Percentiles rank a stretch among this genome's conserved stretches.
These are phyloP conservation scores for Botrytis hyacinthi DNA, from an alignment of 2,329 filamentous ascomycete genomes.

Conservation along the genomic window DNA sequence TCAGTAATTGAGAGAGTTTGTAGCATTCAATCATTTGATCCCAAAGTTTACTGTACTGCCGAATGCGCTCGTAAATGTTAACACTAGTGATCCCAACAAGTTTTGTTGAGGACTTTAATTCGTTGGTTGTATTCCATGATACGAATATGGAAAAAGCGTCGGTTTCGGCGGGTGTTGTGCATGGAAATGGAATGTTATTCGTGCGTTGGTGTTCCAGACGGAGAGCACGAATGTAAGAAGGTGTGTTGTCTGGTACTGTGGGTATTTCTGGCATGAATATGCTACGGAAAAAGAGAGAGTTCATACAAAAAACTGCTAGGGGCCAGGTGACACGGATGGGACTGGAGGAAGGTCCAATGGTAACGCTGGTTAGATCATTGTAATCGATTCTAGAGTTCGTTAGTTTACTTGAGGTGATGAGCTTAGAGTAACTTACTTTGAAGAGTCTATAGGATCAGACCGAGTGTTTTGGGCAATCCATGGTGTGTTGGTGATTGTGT, in stretches of 20 bases:
- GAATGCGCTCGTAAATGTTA: neutral
- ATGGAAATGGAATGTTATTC: neutral
- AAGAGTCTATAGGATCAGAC: neutral
- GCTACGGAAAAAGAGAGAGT: conserved; percentile 4
- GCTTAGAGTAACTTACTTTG: neutral
- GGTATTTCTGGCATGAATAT: neutral
- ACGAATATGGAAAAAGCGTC: neutral
- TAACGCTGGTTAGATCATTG: neutral
- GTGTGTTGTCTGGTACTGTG: neutral
- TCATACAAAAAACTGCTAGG: neutral
- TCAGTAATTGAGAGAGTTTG: neutral
- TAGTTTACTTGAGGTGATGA: neutral
- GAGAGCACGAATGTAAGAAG: neutral
- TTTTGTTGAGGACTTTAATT: neutral
- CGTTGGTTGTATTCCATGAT: neutral
- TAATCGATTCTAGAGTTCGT: neutral
- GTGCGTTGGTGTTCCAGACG: neutral
- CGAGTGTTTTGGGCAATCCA: neutral
- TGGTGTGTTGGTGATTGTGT: neutral
- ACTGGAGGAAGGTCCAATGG: neutral
- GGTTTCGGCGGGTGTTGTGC: neutral
- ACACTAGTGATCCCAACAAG: neutral
- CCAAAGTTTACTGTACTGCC: neutral
- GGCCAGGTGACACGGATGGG: neutral
- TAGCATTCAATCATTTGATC: neutral